Base-by-base conservation (phyloP, 768 basidiomycete genomes). In the Leccinum ochraceum region DNA sequence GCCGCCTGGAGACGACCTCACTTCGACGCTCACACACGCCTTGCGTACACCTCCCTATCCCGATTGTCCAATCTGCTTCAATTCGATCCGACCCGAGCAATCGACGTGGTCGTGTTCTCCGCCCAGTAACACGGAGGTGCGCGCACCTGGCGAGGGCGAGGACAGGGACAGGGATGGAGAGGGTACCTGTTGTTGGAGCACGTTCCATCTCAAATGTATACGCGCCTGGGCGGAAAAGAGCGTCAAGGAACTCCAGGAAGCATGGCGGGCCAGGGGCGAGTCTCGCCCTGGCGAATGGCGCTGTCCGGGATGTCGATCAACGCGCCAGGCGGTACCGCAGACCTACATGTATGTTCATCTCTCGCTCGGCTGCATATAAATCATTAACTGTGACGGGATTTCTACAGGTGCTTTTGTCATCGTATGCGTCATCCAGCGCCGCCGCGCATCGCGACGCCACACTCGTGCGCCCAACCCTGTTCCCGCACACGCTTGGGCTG, bases 231-330 rank as follows among this genome's bases (percentile, higher is more conserved):
- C 94, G 0, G 76, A 80, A 30, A 91, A 92, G 75, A 91, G 88
- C 67, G 86, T 88, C 53, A 87, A 89, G 69, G 89, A 88, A 13
- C 66, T 87, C 13, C 79, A 78, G 59, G 89, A 86, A 54, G 94
- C 90, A 0, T 92, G 85, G 87, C 80, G 81, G 16, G 85, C 84
- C 6, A 77, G 88, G 54, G 90, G 90, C 8, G 87, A 90, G 66
- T 79, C 83, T 11, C 78, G 81, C 57, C 78, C 76, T 14, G 94
- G 89, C 0, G 87, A 92, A 69, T 98, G 96, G 96, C 80, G 89
- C 56, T 98, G 96, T 73, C 96, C 96, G 0, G 94, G 92, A 1
- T 98, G 96, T 77, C 94, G 95, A 68, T 84, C 86, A 1, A 87
- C 86, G 59, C 79, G 95, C n/a, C 81, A 81, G 53, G 74, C 74